Base-by-base conservation (phyloP, 2,329 filamentous ascomycete genomes). In the Fusarium sacchari region DNA sequence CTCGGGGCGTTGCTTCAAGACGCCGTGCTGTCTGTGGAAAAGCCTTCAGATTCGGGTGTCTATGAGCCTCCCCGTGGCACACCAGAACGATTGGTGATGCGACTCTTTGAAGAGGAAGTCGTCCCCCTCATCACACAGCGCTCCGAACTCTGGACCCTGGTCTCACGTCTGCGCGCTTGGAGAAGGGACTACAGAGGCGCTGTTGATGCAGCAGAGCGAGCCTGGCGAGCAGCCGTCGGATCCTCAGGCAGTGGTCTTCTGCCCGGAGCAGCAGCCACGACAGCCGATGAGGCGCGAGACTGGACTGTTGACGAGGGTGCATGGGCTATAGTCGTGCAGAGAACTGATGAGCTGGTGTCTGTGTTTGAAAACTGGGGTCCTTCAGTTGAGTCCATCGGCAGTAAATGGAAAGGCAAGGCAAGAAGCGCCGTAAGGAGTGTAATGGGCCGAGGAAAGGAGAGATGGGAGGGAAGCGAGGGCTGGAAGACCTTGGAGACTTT, bases 391-490 rank as follows among this genome's bases (percentile, higher is more conserved):
- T 79, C 90, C 36, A 91, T 98, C 6, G 94, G 94, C 5, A 88
- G 88, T 66, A 92, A 91, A 78, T 99, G 96, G 96, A 93, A 90
- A 81, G 93, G 93, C 72, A 98, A 97, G 88, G 94, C 94, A 1
- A 88, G 94, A 77, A 97, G 90, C 80, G 95, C 95, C 17, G 87
- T 97, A 6, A 87, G 95, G 60, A 94, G 93, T 58, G 92, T 98
- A 12, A 88, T 97, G 87, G 93, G 94, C 0, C 93, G 93, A 79
- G 95, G 89, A 0, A 95, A 90, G 84, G 93, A 94, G 78, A 88
- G 82, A 18, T 98, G 95, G 94, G 95, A 97, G 82, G 94, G 89
- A 17, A 93, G 86, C 36, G 84, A 87, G 44, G 92, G 89, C 34
- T 96, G 91, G 92, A 86, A 85, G 52, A 86, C 83, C 69, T 80